Conservation (phyloP, 352 stramenopile genomes). For the Pythium chondricola region DNA sequence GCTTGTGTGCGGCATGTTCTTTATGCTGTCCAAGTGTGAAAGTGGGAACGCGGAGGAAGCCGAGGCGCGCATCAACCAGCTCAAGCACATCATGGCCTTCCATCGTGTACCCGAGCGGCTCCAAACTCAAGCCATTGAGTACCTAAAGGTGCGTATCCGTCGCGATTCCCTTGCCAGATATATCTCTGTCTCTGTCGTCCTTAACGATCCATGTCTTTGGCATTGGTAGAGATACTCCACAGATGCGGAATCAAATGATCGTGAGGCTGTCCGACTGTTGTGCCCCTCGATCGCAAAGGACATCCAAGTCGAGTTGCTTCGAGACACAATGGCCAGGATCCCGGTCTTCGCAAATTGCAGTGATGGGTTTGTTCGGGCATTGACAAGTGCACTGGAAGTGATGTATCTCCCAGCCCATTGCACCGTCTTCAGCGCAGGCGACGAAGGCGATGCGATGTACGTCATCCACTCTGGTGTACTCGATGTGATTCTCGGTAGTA, state of each 20-base stretch:
- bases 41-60: slow-evolving; percentile 31
- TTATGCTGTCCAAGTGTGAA: slow-evolving; percentile 65
- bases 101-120: slow-evolving; percentile 35
- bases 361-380: slow-evolving; percentile 30
- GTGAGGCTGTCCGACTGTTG: slow-evolving; percentile 29
- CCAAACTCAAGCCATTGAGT: slow-evolving; percentile 33
- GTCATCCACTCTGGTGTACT: slow-evolving; percentile 36
- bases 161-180: neutral
- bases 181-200: neutral
- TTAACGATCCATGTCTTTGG: neutral
- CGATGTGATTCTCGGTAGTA: slow-evolving; percentile 27
- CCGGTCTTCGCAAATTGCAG: slow-evolving; percentile 38
- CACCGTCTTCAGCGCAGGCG: slow-evolving; percentile 28
- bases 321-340: slow-evolving; percentile 28
- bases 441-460: slow-evolving; percentile 47
- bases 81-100: slow-evolving; percentile 50
- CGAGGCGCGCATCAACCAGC: slow-evolving; percentile 47
- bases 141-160: slow-evolving; percentile 28
- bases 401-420: slow-evolving; percentile 35
- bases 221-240: slow-evolving; percentile 29
- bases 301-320: slow-evolving; percentile 41
- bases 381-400: slow-evolving; percentile 39
- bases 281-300: slow-evolving; percentile 48
- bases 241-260: slow-evolving; percentile 40
- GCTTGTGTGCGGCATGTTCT: slow-evolving; percentile 53